Base-by-base conservation (phyloP, 768 basidiomycete species). In the Serendipita sp. region DNA sequence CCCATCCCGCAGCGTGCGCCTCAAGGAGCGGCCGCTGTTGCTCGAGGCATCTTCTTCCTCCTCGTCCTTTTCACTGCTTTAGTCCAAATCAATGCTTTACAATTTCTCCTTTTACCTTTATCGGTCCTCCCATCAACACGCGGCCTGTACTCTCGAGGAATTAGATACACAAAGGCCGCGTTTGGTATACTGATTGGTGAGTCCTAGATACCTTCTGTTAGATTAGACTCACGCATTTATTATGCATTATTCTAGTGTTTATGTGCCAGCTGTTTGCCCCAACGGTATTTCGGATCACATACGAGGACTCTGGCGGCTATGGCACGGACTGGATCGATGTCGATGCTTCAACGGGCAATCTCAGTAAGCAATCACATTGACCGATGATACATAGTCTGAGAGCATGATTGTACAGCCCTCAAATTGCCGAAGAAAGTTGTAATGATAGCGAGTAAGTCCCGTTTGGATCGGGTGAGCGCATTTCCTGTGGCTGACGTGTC, bases 241-340 rank as follows among this genome's bases (percentile, higher is more conserved):
- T 32, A 37, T 24, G 5, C 56, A 15, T n/a, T 45, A 15, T 60
- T 28, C 60, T 66, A 92, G 88, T 93, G 70, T 72, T 91, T 46
- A 84, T 89, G 78, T 84, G 82, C 68, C 84, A 89, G 69, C 85
- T 82, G 80, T 93, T 93, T 67, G 88, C 88, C 2, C 90, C 89
- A 0, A 88, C 88, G 0, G 81, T 77, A 46, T 69, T 95, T 46
- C 75, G 80, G 34, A 72, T 95, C 64, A 88, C 89, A 0, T 87
- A 89, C 63, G 88, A 92, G 30, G 35, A n/a, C 56, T 60, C 56
- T 10, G 37, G 37, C 37, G 18, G 28, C 28, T 32, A 60, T n/a
- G 16, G 28, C 16, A 35, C 16, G 35, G 30, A 60, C 16, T 60
- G 56, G 70, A 81, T 77, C 1, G 74, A 85, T 64, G 86, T 86